A percentile compares a stretch with the other conserved stretches of the same genome.
Evolutionary conservation across 176 grass and related monocot genomes (phyloP).

Genomic region (Cenchrus americanus): DNA sequence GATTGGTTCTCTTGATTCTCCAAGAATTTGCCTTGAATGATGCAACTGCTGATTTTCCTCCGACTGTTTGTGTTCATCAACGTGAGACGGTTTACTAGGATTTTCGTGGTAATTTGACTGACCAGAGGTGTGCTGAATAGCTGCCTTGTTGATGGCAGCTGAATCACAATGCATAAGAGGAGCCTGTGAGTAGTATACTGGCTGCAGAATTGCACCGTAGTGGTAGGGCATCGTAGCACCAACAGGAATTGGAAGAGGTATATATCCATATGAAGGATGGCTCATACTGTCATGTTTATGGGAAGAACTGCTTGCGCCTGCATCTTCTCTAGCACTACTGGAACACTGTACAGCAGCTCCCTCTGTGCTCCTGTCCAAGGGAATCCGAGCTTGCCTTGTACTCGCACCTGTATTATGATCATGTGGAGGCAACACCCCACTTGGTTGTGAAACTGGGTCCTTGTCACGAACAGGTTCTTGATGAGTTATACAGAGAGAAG

Average conservation of each 20-base stretch:
- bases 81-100: constrained; percentile 25
- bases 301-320: constrained; percentile 51
- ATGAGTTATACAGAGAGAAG: constrained; percentile 33
- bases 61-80: constrained; percentile 41
- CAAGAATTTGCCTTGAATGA: constrained; percentile 48
- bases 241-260: constrained; percentile 74
- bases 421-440: constrained; percentile 34
- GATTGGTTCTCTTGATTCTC: constrained; percentile 42
- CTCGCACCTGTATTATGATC: constrained; percentile 41
- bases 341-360: constrained; percentile 47
- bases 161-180: constrained; percentile 57
- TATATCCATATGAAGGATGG: constrained; percentile 66
- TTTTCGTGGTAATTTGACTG: constrained; percentile 57
- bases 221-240: constrained; percentile 67
- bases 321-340: constrained; percentile 52
- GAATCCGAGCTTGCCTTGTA: constrained; percentile 37
- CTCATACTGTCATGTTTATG: constrained; percentile 46
- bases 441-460: constrained; percentile 37
- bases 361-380: constrained; percentile 49
- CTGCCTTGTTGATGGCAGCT: constrained; percentile 35
- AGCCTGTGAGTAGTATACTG: constrained; percentile 63
- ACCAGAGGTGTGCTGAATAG: constrained; percentile 48
- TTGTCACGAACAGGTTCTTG: constrained; percentile 54
- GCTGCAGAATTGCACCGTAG: constrained; percentile 67
- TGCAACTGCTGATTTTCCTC: constrained; percentile 52